phyloP scores from a whole-genome alignment of 2,329 filamentous ascomycete species.

The Grosmannia clavigera region DNA sequence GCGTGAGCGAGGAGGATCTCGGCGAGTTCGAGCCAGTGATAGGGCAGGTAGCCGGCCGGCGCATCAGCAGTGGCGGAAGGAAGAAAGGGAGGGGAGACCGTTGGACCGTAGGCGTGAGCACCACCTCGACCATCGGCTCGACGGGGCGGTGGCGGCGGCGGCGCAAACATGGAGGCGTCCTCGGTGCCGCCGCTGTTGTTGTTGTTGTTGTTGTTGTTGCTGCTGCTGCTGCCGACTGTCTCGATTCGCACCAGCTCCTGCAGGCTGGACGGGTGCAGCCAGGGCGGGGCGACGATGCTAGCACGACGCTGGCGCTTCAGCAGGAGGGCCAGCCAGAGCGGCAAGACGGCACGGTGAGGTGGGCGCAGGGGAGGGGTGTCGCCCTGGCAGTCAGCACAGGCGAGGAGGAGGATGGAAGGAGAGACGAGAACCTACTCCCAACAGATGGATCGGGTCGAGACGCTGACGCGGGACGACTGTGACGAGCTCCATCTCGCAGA shows the following conservation, averaged over 20 bases:
- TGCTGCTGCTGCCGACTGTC: slow-evolving; percentile 22
- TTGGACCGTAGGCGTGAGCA: slow-evolving; percentile 16
- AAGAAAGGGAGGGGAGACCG: slow-evolving; percentile 58
- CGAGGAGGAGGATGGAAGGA: slow-evolving; percentile 14
- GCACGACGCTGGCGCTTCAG: slow-evolving; percentile 89
- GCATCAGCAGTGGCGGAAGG: slow-evolving; percentile 59
- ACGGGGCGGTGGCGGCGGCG: slow-evolving; percentile 55
- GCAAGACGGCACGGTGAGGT: slow-evolving; percentile 65
- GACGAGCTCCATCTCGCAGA: slow-evolving; percentile 95
- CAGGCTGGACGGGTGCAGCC: slow-evolving; percentile 70
- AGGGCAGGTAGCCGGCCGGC: slow-evolving; percentile 62
- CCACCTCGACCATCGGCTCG: slow-evolving; percentile 37
- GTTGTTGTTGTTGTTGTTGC: neutral
- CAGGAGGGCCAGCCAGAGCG: slow-evolving; percentile 88
- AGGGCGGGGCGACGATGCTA: slow-evolving; percentile 83
- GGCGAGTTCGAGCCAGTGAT: slow-evolving; percentile 88
- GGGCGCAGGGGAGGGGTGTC: slow-evolving; percentile 64
- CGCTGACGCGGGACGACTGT: slow-evolving; percentile 85
- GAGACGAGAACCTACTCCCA: slow-evolving; percentile 57
- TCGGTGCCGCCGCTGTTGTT: neutral
- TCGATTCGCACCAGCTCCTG: slow-evolving; percentile 69
- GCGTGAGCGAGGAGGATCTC: slow-evolving; percentile 80
- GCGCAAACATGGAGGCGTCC: slow-evolving; percentile 49
- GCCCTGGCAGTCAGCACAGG: slow-evolving; percentile 42
- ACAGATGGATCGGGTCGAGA: slow-evolving; percentile 71